phyloP scores from a whole-genome alignment of 768 basidiomycete species.

The Terana coerulea region DNA sequence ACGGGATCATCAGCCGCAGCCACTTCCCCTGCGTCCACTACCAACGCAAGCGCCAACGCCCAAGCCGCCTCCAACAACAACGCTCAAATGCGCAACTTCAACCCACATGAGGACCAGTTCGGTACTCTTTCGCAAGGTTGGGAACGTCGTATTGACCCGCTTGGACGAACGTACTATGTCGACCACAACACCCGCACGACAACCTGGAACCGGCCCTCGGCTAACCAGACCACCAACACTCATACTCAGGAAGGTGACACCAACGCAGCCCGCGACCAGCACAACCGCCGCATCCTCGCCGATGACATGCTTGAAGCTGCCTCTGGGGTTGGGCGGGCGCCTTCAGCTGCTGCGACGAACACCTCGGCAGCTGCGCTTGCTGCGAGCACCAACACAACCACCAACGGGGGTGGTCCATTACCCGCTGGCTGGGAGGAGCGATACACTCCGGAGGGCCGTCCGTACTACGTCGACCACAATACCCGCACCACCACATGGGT shows the following conservation, averaged over 20 bases:
- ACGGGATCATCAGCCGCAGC: constrained; percentile 25
- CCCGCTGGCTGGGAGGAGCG: constrained; percentile 99
- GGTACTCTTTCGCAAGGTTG: constrained; percentile 89
- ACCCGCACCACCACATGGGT: constrained; percentile 99
- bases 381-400: constrained; percentile 46
- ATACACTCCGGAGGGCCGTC: constrained; percentile 96
- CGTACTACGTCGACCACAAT: constrained; percentile 99
- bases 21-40: constrained; percentile 16
- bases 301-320: constrained; percentile 83
- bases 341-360: constrained; percentile 29
- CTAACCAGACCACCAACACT: constrained; percentile 69
- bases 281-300: constrained; percentile 76
- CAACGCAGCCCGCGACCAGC: constrained; percentile 82
- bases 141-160: constrained; percentile 96
- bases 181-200: constrained; percentile 98
- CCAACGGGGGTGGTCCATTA: constrained; percentile 79
- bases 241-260: constrained; percentile 72
- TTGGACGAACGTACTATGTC: constrained; percentile 96
- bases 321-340: constrained; percentile 14
- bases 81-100: constrained; percentile 71
- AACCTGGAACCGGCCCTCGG: constrained; percentile 93
- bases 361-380: constrained; percentile 47
- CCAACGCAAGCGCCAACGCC: constrained; percentile 25
- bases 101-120: constrained; percentile 91
- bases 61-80: constrained; percentile 39